These are phyloP conservation scores for Aspergillus bridgeri DNA, from an alignment of 495 filamentous ascomycete genomes.

Conservation along the genomic window DNA sequence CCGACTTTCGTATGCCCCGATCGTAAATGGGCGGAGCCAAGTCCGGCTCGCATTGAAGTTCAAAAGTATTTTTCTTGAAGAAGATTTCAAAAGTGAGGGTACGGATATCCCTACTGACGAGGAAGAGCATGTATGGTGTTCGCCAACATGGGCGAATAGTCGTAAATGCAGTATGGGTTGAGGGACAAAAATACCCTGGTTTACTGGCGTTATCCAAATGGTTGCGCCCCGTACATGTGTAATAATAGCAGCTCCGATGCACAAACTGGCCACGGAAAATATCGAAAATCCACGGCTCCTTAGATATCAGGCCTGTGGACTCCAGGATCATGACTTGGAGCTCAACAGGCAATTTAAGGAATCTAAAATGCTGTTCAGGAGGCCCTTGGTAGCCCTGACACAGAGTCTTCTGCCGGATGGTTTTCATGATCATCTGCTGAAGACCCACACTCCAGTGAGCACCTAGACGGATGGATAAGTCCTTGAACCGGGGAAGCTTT, in stretches of 20 bases:
- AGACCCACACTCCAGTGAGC: neutral
- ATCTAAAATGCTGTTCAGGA: neutral
- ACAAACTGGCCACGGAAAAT: too few relatives aligned
- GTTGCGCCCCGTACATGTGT: too few relatives aligned
- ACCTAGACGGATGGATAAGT: neutral
- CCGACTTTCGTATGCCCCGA: slow-evolving; percentile 2
- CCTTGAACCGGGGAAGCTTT: slow-evolving; percentile 4
- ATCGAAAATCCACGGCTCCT: neutral
- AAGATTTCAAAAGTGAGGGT: neutral
- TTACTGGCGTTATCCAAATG: too few relatives aligned
- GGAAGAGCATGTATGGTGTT: neutral
- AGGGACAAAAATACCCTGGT: neutral
- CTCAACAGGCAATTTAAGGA: slow-evolving; percentile 7
- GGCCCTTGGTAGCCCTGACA: neutral
- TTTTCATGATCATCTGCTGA: slow-evolving; percentile 3
- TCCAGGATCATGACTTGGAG: slow-evolving; percentile 6
- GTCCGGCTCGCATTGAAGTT: neutral
- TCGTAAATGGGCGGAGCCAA: neutral
- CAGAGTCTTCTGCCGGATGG: slow-evolving; percentile 1
- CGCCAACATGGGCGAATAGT: slow-evolving; percentile 2
- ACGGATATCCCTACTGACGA: slow-evolving; percentile 2
- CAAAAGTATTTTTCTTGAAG: slow-evolving; percentile 4
- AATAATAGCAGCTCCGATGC: too few relatives aligned
- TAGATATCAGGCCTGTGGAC: neutral
- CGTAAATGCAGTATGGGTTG: slow-evolving; percentile 6